phyloP scores from a whole-genome alignment of 2,329 filamentous ascomycete species.

The Pseudogymnoascus verrucosus region DNA sequence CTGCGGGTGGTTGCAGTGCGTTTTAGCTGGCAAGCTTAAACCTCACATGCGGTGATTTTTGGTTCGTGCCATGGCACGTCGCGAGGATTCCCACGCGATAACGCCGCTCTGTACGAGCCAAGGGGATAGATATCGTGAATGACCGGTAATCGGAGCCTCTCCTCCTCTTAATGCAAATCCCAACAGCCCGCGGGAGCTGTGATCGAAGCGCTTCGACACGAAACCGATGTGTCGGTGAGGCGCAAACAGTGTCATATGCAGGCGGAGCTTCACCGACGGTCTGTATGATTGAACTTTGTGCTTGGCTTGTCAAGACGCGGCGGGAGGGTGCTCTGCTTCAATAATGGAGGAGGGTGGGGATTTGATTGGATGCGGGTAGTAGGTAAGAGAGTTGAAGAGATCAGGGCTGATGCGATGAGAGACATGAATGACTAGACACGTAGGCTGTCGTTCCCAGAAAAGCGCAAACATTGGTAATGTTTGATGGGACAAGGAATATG shows the following conservation, averaged over 20 bases:
- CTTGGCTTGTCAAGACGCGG: background rate
- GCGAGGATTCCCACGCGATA: background rate
- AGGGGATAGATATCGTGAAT: background rate
- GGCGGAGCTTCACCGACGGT: background rate
- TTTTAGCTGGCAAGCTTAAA: background rate
- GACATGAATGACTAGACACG: background rate
- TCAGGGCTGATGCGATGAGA: background rate
- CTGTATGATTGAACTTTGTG: background rate
- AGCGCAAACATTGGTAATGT: background rate
- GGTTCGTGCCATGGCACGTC: background rate
- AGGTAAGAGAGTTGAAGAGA: background rate
- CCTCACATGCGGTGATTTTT: background rate
- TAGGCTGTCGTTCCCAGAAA: background rate
- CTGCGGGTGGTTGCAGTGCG: background rate
- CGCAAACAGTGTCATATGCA: constrained; percentile 5
- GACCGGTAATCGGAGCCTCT: background rate
- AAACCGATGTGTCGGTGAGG: background rate
- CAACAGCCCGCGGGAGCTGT: background rate
- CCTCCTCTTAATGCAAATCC: too few relatives aligned
- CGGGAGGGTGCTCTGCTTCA: background rate
- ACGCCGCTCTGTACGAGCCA: background rate
- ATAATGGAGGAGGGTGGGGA: background rate
- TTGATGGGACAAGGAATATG: background rate
- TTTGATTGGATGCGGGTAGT: background rate
- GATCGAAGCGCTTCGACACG: background rate